phyloP scores from a whole-genome alignment of 805 yeast species.

The Komagataella populi region DNA sequence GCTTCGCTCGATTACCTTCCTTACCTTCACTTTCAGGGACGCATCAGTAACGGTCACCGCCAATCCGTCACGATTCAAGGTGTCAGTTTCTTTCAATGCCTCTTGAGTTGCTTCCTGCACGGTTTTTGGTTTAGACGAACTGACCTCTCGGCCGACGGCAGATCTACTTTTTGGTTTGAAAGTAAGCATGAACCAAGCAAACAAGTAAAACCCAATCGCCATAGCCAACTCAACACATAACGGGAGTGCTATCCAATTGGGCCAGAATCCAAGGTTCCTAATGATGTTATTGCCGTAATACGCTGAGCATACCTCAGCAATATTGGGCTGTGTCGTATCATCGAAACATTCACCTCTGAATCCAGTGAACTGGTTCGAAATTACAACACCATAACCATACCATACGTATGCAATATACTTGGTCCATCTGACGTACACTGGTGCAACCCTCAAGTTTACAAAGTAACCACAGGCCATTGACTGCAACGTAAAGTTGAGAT shows the following conservation, averaged over 20 bases:
- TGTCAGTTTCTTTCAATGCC: background rate
- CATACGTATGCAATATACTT: slow-evolving; percentile 66
- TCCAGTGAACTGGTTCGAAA: slow-evolving; percentile 52
- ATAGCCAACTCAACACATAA: slow-evolving; percentile 45
- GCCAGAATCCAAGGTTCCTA: slow-evolving; percentile 42
- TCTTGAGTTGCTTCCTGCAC: background rate
- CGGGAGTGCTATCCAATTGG: slow-evolving; percentile 55
- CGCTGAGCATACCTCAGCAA: slow-evolving; percentile 25
- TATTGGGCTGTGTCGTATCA: slow-evolving; percentile 13
- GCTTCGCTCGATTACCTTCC: slow-evolving; percentile 7
- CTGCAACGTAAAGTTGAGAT: slow-evolving; percentile 54
- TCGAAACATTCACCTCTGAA: slow-evolving; percentile 42
- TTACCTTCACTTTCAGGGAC: background rate
- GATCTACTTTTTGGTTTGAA: slow-evolving; percentile 30
- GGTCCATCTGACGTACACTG: slow-evolving; percentile 80
- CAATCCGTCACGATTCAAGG: background rate
- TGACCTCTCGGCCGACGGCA: slow-evolving; percentile 29
- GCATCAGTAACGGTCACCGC: background rate
- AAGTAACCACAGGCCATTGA: slow-evolving; percentile 75
- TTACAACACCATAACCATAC: slow-evolving; percentile 62
- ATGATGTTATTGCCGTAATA: slow-evolving; percentile 45
- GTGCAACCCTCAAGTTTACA: slow-evolving; percentile 59
- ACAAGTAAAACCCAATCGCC: slow-evolving; percentile 36
- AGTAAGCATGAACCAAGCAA: slow-evolving; percentile 33
- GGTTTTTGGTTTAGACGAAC: slow-evolving; percentile 3